Evolutionary conservation across 768 basidiomycete species (phyloP).

Genomic region (Boletus rubescentipes): DNA sequence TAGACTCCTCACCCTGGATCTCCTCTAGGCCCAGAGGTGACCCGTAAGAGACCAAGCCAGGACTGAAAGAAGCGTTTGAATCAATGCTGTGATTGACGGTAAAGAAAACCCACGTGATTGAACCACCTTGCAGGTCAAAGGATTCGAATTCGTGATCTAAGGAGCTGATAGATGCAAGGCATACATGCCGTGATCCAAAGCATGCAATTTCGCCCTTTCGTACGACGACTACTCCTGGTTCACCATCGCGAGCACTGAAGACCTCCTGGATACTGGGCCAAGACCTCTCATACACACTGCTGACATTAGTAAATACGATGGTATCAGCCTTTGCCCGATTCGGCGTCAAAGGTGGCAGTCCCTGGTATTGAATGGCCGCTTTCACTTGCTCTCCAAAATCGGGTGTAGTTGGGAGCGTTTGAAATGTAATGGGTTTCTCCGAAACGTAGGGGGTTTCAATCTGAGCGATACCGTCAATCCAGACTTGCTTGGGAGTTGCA

Average conservation of each 20-base stretch:
- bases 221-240: constrained; percentile 48
- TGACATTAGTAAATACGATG: constrained; percentile 68
- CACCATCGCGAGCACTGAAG: constrained; percentile 12
- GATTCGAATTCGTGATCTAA: constrained; percentile 30
- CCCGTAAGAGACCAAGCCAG: constrained; percentile 44
- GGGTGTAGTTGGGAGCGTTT: constrained; percentile 53
- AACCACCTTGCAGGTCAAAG: constrained; percentile 66
- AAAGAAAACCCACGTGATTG: constrained; percentile 43
- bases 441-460: constrained; percentile 45
- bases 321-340: constrained; percentile 35
- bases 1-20: constrained; percentile 51
- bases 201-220: constrained; percentile 55
- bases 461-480: constrained; percentile 83
- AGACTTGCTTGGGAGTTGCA: constrained; percentile 78
- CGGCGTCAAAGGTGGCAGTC: constrained; percentile 63
- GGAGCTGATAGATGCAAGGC: constrained; percentile 16
- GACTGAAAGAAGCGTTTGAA: constrained; percentile 31
- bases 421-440: constrained; percentile 54
- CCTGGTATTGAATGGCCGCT: constrained; percentile 61
- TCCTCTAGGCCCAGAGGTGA: constrained; percentile 54
- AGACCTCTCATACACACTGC: constrained; percentile 43
- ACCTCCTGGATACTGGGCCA: constrained; percentile 24
- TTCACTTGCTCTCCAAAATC: constrained; percentile 64
- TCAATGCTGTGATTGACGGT: neutral
- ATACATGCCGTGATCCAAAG: constrained; percentile 37